Conservation (phyloP, 371 early-diverging fungal genomes). For the Circinella umbellata region DNA sequence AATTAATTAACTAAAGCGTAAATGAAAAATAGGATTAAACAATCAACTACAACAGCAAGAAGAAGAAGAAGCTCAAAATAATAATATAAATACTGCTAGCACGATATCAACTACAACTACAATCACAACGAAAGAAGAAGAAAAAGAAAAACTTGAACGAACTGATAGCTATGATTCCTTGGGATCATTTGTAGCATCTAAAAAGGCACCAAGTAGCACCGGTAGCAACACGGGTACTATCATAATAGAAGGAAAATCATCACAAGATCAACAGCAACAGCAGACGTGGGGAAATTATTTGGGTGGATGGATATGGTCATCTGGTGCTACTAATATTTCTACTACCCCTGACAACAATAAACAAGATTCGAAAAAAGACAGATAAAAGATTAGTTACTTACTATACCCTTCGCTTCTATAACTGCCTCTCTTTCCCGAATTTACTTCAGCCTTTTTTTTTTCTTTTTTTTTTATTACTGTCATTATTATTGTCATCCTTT, state of each 20-base stretch:
- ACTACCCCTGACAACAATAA: background rate
- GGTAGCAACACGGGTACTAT: background rate
- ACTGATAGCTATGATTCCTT: slow-evolving; percentile 19
- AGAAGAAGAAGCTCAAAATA: background rate
- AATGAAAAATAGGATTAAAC: background rate
- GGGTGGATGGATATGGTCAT: background rate
- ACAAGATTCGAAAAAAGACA: background rate
- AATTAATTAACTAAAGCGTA: background rate
- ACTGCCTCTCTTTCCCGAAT: no score
- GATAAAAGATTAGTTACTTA: background rate
- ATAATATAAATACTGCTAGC: background rate
- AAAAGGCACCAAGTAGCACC: background rate
- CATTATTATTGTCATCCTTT: no score
- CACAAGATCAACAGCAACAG: background rate
- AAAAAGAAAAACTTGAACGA: slow-evolving; percentile 8
- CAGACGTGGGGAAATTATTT: background rate
- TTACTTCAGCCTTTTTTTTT: no score
- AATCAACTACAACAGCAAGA: slow-evolving; percentile 7
- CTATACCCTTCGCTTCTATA: no score
- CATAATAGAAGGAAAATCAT: background rate
- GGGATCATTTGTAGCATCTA: slow-evolving; percentile 13
- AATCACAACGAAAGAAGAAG: background rate
- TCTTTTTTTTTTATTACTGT: no score
- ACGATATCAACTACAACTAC: background rate
- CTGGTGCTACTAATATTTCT: background rate